phyloP scores from a whole-genome alignment of 192 early-diverging fungal species.

The Backusella tuberculispora region DNA sequence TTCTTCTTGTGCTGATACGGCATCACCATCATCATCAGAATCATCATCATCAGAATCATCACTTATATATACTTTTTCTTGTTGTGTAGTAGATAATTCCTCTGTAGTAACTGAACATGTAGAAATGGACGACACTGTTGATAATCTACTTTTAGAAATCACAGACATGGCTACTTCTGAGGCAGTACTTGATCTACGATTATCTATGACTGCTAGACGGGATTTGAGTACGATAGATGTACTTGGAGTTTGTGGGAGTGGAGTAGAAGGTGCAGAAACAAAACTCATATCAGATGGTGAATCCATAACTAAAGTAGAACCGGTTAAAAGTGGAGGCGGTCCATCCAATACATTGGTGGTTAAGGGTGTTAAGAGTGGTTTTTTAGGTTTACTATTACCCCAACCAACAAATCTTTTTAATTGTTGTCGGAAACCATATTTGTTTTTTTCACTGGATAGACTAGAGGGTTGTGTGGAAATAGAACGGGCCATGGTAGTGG shows the following conservation, averaged over 20 bases:
- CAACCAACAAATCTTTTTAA: constrained; percentile 28
- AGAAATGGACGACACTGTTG: constrained; percentile 22
- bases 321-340: background rate
- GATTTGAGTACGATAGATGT: constrained; percentile 19
- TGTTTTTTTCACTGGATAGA: background rate
- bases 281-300: constrained; percentile 28
- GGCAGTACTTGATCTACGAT: background rate
- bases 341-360: background rate
- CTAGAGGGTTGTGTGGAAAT: constrained; percentile 8
- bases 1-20: background rate
- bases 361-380: background rate
- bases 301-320: constrained; percentile 4
- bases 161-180: background rate
- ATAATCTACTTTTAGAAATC: constrained; percentile 5
- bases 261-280: constrained; percentile 20
- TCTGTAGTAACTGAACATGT: constrained; percentile 14
- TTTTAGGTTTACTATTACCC: constrained; percentile 21
- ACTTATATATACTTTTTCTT: background rate
- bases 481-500: constrained; percentile 25
- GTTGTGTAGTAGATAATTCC: background rate
- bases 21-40: background rate
- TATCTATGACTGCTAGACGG: background rate
- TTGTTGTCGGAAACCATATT: constrained; percentile 21
- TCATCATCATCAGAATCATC: constrained; percentile 6
- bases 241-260: constrained; percentile 13